Percentiles rank a stretch among this genome's conserved stretches.
Conservation (phyloP, 805 yeast species). For the Saccharomycopsis malanga region DNA sequence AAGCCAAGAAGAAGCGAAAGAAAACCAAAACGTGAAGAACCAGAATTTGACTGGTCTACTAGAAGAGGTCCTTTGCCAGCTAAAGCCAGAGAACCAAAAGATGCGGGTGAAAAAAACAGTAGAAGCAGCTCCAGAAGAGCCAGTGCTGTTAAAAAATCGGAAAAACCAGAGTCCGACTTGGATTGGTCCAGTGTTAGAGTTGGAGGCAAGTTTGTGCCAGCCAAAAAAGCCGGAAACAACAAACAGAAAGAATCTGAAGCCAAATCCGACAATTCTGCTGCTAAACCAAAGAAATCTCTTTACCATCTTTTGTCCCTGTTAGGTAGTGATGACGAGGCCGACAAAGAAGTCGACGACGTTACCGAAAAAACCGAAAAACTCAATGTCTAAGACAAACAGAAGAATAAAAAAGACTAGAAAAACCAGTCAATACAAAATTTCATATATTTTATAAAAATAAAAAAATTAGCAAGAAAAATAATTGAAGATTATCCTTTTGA, state of each 20-base stretch:
- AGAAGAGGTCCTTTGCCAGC: slow-evolving; percentile 38
- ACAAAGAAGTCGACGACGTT: slow-evolving; percentile 3
- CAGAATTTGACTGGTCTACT: slow-evolving; percentile 42
- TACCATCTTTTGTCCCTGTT: background rate
- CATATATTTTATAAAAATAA: no score
- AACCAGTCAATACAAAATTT: no score
- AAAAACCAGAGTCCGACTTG: slow-evolving; percentile 1
- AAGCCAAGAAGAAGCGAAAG: slow-evolving; percentile 29
- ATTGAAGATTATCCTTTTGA: no score
- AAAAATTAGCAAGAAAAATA: no score
- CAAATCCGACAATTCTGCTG: background rate
- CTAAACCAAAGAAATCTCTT: slow-evolving; percentile 2
- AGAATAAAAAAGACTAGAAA: background rate
- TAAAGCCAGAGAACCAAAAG: background rate
- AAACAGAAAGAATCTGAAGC: slow-evolving; percentile 1
- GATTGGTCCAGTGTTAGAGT: slow-evolving; percentile 13
- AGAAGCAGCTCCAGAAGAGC: slow-evolving; percentile 22
- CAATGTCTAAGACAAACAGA: background rate
- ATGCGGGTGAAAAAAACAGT: slow-evolving; percentile 29
- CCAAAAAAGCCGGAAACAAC: background rate
- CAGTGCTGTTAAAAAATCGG: background rate
- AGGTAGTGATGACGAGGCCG: slow-evolving; percentile 1
- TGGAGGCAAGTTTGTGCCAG: background rate
- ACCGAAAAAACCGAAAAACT: background rate
- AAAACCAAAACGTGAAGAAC: slow-evolving; percentile 29